A percentile compares a stretch with the other conserved stretches of the same genome.
phyloP scores from a whole-genome alignment of 2,329 filamentous ascomycete species.

The Pseudogymnoascus sp. region DNA sequence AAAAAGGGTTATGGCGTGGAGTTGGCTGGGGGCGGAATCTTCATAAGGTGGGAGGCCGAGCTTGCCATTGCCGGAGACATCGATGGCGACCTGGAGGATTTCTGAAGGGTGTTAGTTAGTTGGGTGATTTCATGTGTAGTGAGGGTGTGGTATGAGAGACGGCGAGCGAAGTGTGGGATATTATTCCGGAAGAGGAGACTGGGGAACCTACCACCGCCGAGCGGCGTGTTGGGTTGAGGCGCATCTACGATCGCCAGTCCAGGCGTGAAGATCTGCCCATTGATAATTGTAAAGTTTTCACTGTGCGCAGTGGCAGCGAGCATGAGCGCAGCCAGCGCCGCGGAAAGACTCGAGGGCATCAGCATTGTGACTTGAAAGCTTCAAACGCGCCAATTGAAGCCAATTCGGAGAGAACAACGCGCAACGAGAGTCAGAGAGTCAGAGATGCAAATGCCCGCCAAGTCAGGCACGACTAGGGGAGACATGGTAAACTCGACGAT shows the following conservation, averaged over 20 bases:
- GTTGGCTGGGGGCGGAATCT: conserved; percentile 44
- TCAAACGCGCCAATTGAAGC: neutral
- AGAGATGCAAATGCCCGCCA: neutral
- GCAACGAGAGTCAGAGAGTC: neutral
- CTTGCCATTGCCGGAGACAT: conserved; percentile 57
- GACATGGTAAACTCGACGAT: neutral
- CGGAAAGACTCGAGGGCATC: neutral
- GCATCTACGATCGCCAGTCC: conserved; percentile 59
- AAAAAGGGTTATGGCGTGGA: conserved; percentile 59
- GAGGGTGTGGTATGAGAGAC: neutral
- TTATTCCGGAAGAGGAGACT: neutral
- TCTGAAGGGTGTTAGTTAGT: conserved; percentile 24
- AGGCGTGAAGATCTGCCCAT: conserved; percentile 61
- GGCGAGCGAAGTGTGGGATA: neutral
- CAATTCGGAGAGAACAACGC: neutral
- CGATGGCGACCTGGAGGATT: conserved; percentile 54
- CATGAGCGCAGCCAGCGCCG: neutral
- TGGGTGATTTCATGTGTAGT: conserved; percentile 10
- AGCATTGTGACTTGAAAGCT: neutral
- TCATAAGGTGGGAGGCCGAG: conserved; percentile 50
- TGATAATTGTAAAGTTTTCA: conserved; percentile 45
- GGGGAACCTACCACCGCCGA: conserved; percentile 48
- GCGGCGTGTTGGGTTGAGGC: conserved; percentile 54
- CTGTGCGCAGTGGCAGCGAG: neutral
- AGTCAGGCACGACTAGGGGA: neutral